Base-by-base conservation (phyloP, 1,284 basidiomycete genomes). In the Rhodotorula glutinis region DNA sequence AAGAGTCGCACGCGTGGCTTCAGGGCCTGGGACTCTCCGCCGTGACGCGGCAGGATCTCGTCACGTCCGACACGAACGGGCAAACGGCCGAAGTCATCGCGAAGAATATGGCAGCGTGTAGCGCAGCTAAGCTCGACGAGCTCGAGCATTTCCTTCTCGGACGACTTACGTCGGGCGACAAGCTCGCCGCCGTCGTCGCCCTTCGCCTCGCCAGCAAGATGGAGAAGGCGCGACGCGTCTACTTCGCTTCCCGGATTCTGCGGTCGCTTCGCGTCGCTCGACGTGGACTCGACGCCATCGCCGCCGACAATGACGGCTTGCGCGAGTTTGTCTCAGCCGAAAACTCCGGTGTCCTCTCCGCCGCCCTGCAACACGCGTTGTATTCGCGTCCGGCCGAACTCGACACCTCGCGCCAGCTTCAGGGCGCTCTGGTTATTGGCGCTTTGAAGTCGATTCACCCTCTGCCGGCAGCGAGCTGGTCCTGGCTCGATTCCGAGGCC, bases 351-450 rank as follows among this genome's bases (percentile, higher is more conserved):
- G 23, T 19, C 25, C 44, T 66, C 30, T 25, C 59, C 0, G 4
- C 62, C 4, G n/a, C 54, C 40, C 21, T 68, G 1, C 47, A 62
- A 29, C 25, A 60, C 4, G 65, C 67, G 21, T 57, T 79, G 11
- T 76, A 76, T 62, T 47, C 56, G 53, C 77, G 77, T 68, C 75
- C 79, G 0, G 56, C 64, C 4, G 73, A 75, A 10, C 40, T 62
- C 27, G 73, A 74, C 63, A 79, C 79, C 3, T 59, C 68, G 13
- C 75, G 75, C 56, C 73, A 75, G 11, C 70, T 76, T 2, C 72
- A 62, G 27, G 73, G 78, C 3, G 71, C 74, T 13, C 67, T 80
- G 13, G 59, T 79, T 11, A 69, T 75, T 8, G 68, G 77, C 21
- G 65, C 56, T 17, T 41, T 69, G 19, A 60, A 62, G 27, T 62